These are phyloP conservation scores for Rhodocollybia butyracea DNA, from an alignment of 768 basidiomycete genomes.

Conservation along the genomic window DNA sequence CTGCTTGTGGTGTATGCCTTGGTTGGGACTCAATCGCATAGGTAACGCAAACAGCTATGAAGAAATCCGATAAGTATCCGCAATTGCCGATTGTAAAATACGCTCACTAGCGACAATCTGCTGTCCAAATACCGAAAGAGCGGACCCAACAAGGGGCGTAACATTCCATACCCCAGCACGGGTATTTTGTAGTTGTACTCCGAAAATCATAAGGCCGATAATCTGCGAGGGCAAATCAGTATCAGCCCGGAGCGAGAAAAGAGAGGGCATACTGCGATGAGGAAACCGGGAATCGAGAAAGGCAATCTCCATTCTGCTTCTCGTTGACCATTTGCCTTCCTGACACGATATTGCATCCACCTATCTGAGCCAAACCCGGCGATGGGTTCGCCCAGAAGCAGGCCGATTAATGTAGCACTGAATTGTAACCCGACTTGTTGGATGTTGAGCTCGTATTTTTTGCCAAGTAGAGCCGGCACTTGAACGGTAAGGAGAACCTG, in stretches of 20 bases:
- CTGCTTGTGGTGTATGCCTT: not conserved
- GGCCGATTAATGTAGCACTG: not conserved
- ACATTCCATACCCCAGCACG: constrained; percentile 2
- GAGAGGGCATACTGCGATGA: not conserved
- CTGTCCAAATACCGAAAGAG: not conserved
- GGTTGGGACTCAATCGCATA: constrained; percentile 8
- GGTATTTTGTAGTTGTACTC: not conserved
- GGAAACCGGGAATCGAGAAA: not conserved
- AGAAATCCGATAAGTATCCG: not conserved
- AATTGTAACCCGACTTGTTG: constrained; percentile 5
- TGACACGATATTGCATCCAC: constrained; percentile 7
- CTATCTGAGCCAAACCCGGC: not conserved
- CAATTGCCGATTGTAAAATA: not conserved
- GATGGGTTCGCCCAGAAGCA: constrained; percentile 2
- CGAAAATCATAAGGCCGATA: constrained; percentile 1
- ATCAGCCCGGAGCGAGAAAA: not conserved
- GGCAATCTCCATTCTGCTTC: constrained; percentile 6
- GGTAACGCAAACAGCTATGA: constrained; percentile 2
- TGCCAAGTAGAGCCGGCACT: constrained; percentile 1
- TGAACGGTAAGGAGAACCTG: constrained; percentile 6
- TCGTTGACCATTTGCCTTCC: not conserved
- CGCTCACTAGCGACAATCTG: constrained; percentile 5
- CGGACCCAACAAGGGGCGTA: constrained; percentile 5
- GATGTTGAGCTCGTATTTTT: constrained; percentile 1
- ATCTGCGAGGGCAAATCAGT: not conserved